A percentile compares a stretch with the other conserved stretches of the same genome.
Evolutionary conservation across 2,329 filamentous ascomycete genomes (phyloP).

Genomic region (Hymenotorrendiella dingleyae): DNA sequence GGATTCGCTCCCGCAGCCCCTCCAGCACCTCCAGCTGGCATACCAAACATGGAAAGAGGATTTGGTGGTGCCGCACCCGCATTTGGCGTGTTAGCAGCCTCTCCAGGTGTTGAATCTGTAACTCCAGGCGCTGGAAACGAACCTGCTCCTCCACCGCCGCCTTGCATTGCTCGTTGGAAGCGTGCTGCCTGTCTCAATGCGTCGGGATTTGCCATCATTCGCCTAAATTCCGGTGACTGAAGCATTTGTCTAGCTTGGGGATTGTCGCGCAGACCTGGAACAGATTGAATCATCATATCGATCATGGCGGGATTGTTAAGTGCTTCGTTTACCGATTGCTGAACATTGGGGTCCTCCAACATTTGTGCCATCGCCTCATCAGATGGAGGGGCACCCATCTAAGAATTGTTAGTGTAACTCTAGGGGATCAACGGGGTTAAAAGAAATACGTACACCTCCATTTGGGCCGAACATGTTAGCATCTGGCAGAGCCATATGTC

Average conservation of each 20-base stretch:
- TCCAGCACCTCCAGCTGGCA: conserved; percentile 32
- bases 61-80: conserved; percentile 23
- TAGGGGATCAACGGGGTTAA: background rate
- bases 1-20: conserved; percentile 43
- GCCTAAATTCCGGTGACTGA: conserved; percentile 79
- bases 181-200: conserved; percentile 76
- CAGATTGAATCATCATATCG: conserved; percentile 89
- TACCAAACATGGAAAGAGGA: conserved; percentile 24
- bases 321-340: conserved; percentile 86
- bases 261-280: conserved; percentile 70
- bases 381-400: conserved; percentile 87
- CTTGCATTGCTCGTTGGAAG: conserved; percentile 66
- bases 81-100: conserved; percentile 27
- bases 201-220: conserved; percentile 89
- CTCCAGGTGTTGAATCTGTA: conserved; percentile 71
- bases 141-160: conserved; percentile 40
- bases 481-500: conserved; percentile 81
- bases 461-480: conserved; percentile 89
- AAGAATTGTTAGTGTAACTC: conserved; percentile 21
- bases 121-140: conserved; percentile 86
- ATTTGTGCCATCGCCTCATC: conserved; percentile 77
- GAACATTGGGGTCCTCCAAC: conserved; percentile 82
- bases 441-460: conserved; percentile 66
- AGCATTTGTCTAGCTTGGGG: conserved; percentile 79
- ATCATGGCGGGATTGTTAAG: conserved; percentile 93